Conservation (phyloP, 2,329 filamentous ascomycete genomes). For the Colletotrichum somersetense region DNA sequence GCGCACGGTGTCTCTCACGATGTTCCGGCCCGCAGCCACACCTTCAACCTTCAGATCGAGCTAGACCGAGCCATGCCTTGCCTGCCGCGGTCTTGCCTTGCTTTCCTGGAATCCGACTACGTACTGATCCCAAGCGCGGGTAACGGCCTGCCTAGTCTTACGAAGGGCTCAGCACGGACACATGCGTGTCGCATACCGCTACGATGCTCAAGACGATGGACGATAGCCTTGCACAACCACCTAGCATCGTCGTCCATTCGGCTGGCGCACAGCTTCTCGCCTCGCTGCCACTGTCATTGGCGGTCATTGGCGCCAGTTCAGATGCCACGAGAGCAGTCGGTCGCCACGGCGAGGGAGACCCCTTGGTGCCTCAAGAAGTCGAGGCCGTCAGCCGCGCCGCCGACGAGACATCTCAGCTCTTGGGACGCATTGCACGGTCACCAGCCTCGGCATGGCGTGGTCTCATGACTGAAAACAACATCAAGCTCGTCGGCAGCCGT, state of each 20-base stretch:
- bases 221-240: constrained; percentile 7
- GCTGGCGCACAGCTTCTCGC: background rate
- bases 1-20: constrained; percentile 12
- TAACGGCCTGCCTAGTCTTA: background rate
- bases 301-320: constrained; percentile 12
- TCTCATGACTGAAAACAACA: background rate
- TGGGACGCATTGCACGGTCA: constrained; percentile 25
- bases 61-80: constrained; percentile 9
- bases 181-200: background rate
- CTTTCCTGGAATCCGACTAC: background rate
- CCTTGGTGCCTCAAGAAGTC: constrained; percentile 6
- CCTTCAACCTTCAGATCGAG: constrained; percentile 23
- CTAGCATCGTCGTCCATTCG: background rate
- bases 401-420: background rate
- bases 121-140: background rate
- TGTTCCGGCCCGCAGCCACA: constrained; percentile 23
- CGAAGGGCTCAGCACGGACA: background rate
- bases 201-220: constrained; percentile 15
- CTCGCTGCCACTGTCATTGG: constrained; percentile 7
- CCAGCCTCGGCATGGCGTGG: constrained; percentile 3
- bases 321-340: constrained; percentile 18
- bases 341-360: background rate
- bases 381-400: constrained; percentile 10
- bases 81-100: background rate
- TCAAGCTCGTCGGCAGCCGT: background rate